Conservation (phyloP, 441 rosid genomes). For the Manihot esculenta region DNA sequence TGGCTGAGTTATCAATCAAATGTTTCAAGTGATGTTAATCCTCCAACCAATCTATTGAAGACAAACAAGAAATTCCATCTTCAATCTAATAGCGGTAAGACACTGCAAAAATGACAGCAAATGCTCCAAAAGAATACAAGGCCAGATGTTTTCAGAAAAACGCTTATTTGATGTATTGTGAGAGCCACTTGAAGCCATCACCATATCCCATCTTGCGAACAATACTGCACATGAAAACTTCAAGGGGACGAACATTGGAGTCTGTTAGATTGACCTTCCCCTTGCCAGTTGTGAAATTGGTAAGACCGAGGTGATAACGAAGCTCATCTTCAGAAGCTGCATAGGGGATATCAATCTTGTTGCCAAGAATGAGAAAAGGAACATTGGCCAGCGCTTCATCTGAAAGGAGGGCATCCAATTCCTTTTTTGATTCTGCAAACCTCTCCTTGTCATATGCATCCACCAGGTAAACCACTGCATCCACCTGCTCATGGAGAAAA, state of each 20-base stretch:
- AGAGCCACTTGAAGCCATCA: constrained; percentile 90
- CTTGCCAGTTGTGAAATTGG: constrained; percentile 88
- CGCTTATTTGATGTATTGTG: constrained; percentile 82
- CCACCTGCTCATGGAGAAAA: constrained; percentile 51
- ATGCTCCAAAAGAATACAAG: constrained; percentile 19
- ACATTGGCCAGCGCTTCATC: constrained; percentile 76
- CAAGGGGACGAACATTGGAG: constrained; percentile 75
- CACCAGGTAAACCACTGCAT: constrained; percentile 88
- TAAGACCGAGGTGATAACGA: constrained; percentile 76
- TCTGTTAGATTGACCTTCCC: constrained; percentile 78
- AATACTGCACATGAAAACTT: constrained; percentile 95
- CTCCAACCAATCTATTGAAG: constrained; percentile 10
- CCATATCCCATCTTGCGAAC: constrained; percentile 97
- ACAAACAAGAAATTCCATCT: constrained; percentile 26
- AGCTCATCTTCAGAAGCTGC: constrained; percentile 94
- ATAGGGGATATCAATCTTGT: constrained; percentile 87
- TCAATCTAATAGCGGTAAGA: constrained; percentile 27
- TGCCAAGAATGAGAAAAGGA: constrained; percentile 86
- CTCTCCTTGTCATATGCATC: constrained; percentile 94
- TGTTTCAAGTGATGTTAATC: constrained; percentile 20
- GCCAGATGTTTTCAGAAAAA: constrained; percentile 2
- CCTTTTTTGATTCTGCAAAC: constrained; percentile 87
- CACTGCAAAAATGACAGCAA: constrained; percentile 27
- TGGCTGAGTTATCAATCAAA: constrained; percentile 21
- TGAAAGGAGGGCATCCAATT: constrained; percentile 85